Conservation (phyloP, 1,284 basidiomycete species). For the Trametes pubescens region DNA sequence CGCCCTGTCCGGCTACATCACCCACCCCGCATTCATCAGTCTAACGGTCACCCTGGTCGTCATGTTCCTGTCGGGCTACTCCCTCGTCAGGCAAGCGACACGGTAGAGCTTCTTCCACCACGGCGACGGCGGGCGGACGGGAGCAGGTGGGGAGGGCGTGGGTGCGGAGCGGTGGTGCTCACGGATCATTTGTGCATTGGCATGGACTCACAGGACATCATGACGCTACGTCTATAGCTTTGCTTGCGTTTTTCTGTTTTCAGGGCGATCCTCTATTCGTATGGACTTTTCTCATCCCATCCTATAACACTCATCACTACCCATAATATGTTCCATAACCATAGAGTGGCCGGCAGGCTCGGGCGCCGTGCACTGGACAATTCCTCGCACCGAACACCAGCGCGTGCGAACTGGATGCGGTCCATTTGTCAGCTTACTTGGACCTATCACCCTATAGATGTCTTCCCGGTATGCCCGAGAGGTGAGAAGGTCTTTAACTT, state of each 20-base stretch:
- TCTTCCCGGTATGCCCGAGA: constrained; percentile 1
- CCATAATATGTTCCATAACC: constrained; percentile 25
- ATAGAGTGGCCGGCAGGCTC: constrained; percentile 8
- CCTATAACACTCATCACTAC: constrained; percentile 22
- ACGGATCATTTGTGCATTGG: constrained; percentile 25
- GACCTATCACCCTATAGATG: neutral
- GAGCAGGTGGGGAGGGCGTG: constrained; percentile 10
- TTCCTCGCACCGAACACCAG: constrained; percentile 7
- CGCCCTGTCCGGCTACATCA: constrained; percentile 53
- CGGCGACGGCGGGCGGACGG: constrained; percentile 1
- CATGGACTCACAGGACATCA: constrained; percentile 32
- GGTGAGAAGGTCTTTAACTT: neutral
- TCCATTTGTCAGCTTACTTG: neutral
- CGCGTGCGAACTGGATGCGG: neutral
- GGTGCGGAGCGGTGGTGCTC: constrained; percentile 21
- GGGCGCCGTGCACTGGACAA: neutral
- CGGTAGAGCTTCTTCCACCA: constrained; percentile 26
- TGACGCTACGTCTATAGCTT: constrained; percentile 32
- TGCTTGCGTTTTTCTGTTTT: constrained; percentile 25
- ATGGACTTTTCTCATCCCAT: constrained; percentile 21
- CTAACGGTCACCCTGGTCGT: constrained; percentile 74
- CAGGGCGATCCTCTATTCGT: constrained; percentile 20
- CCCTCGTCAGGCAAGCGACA: constrained; percentile 57
- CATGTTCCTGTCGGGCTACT: constrained; percentile 77
- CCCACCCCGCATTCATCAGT: constrained; percentile 73